Evolutionary conservation across 257 asterid species (phyloP), one percentile per base, ranked within the genome.

Genomic region (Solanum sparsipilum): DNA sequence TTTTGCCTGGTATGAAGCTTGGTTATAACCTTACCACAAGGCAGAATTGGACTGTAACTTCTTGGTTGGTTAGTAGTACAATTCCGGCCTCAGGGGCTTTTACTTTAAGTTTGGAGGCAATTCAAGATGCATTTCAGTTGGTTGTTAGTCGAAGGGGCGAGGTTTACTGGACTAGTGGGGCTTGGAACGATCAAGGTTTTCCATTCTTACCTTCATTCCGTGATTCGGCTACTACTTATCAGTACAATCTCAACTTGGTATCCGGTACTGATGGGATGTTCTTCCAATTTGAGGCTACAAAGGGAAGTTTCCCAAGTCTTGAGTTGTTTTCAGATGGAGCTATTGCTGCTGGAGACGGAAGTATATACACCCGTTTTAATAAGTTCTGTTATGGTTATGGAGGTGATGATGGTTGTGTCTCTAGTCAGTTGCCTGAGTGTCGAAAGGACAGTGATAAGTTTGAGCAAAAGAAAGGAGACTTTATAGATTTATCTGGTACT

Each of bases 1-100:
- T 95, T 87, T 91, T 95, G 18, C 93, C 96, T 25, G 92, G 91
- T 29, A 95, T 93, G 95, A 93, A 85, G 89, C 88, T 93, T 6
- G 92, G 96, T 3, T 75, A 87, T 72, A 88, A 95, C 68, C 92
- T n/a, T 72, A 87, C 90, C 9, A 89, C 93, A 13, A 85, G 88
- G 29, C 78, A 89, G 83, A 90, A 89, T 13, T 90, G 93, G 93
- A 91, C 75, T 2, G 86, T 93, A 7, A 70, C 93, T 29, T 95
- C 98, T 34, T 93, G 95, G 98, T 73, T 92, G 32, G 75, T 68
- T 27, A 84, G 78, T 9, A 11, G 11, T 1, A 3, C 3, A 6
- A 38, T 90, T 85, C 94, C 93, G 2, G 91, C 91, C 63, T 15
- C 84, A 5, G 84, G 84, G 15, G 36, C 63, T 41, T 78, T 78